Conservation (phyloP, 2,329 filamentous ascomycete genomes). For the Coniochaeta sp. region DNA sequence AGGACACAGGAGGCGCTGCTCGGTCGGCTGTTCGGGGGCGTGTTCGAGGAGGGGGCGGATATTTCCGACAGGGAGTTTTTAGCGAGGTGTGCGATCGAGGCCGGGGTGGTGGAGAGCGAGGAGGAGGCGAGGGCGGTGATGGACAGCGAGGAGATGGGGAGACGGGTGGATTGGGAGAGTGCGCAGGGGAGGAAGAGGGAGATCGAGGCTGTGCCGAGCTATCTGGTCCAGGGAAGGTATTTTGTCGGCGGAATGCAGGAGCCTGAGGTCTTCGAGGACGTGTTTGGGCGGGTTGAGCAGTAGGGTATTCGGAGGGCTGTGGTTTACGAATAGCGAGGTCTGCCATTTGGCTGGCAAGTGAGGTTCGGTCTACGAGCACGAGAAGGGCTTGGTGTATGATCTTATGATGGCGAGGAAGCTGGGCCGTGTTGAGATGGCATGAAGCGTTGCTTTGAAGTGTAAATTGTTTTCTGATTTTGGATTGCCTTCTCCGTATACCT, state of each 20-base stretch:
- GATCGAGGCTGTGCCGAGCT: conserved; percentile 64
- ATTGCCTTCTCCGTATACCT: not conserved
- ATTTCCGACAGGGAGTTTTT: conserved; percentile 19
- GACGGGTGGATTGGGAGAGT: conserved; percentile 20
- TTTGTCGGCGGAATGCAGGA: conserved; percentile 67
- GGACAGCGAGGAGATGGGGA: conserved; percentile 11
- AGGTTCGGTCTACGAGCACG: not conserved
- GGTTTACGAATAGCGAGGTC: not conserved
- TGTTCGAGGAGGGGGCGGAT: conserved; percentile 34
- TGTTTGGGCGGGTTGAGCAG: conserved; percentile 48
- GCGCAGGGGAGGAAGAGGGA: conserved; percentile 19
- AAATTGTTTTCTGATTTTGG: not conserved
- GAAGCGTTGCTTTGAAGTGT: not conserved
- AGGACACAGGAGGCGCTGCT: conserved; percentile 19
- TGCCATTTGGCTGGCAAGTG: not conserved
- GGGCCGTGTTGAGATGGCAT: not conserved
- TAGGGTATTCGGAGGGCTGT: not conserved
- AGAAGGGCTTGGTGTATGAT: not conserved
- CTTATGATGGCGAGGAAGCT: not conserved
- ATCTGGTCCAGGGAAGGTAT: conserved; percentile 61
- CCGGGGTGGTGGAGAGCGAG: conserved; percentile 17
- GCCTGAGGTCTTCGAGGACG: conserved; percentile 52
- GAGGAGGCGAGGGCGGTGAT: conserved; percentile 16
- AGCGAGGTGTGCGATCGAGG: conserved; percentile 19
- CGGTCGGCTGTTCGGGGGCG: conserved; percentile 30